Evolutionary conservation across 75 land plant genomes (phyloP), one percentile per base, ranked within the genome.

Genomic region (Picea glauca): DNA sequence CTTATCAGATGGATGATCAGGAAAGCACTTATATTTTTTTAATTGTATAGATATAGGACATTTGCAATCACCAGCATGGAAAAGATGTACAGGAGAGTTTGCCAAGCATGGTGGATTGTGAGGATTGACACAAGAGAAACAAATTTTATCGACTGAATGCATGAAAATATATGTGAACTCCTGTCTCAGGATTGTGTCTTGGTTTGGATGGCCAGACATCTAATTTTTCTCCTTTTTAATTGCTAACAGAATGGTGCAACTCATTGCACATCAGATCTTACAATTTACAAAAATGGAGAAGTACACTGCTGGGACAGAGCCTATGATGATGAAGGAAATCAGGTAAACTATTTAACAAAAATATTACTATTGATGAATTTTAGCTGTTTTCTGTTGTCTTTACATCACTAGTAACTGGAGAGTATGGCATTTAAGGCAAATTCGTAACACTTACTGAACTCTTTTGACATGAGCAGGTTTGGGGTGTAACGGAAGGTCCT

Each of bases 291-390:
- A 81, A 90, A 88, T 83, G 95, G 91, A 58, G 99, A 94, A 81
- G 75, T 93, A 76, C 98, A 97, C 80, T 78, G 82, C 63, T 95
- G 96, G 94, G 98, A 97, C 54, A 89, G 92, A 74, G 98, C 94
- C 62, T 91, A 87, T 66, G 96, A 97, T 79, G 92, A 93, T n/a
- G 93, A 91, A 33, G 99, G 96, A 58, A 93, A 90, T 81, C 98
- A 97, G 89, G 99, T 96, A 18, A 62, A 75, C 38, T 31, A 30
- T 26, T 58, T 70, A 43, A 38, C 33, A 8, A 23, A 70, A 70
- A 1, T 40, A 70, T 7, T 70, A 43, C 60, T 54, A 54, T 21
- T 23, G 11, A 13, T 17, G 1, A 54, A 54, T 17, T 23, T 77
- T 68, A 77, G 18, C 20, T 32, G 17, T 13, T 78, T 43, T 15